Evolutionary conservation across 208 protist species (phyloP).

Genomic region (Crithidia brevicula): DNA sequence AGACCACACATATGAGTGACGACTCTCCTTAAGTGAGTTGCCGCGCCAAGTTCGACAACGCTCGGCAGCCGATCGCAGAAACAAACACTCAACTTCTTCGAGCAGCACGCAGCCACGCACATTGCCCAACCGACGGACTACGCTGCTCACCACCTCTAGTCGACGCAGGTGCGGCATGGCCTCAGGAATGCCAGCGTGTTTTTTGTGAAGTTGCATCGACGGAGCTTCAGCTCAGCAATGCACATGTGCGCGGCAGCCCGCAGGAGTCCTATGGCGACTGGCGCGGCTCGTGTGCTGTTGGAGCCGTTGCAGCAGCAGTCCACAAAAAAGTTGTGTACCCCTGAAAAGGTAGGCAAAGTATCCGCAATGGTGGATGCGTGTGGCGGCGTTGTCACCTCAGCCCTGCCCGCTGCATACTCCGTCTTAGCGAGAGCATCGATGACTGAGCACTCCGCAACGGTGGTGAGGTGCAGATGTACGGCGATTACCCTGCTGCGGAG

Average conservation of each 20-base stretch:
- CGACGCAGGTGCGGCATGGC: background rate
- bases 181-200: background rate
- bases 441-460: background rate
- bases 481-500: background rate
- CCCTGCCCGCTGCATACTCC: background rate
- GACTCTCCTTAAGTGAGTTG: background rate
- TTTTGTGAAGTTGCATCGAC: background rate
- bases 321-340: background rate
- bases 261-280: background rate
- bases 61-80: background rate
- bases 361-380: background rate
- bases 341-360: background rate
- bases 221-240: background rate
- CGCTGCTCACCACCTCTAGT: background rate
- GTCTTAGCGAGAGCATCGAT: background rate
- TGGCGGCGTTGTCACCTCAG: too few species aligned
- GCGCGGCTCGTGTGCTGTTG: background rate
- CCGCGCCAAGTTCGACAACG: background rate
- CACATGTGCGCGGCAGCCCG: too few species aligned
- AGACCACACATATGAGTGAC: background rate
- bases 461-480: background rate
- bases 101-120: background rate
- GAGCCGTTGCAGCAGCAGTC: background rate
- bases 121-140: background rate
- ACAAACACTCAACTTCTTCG: background rate